Evolutionary conservation across 2,329 filamentous ascomycete species (phyloP), one percentile per base, ranked within the genome.

Genomic region (Sclerotinia subarctica): DNA sequence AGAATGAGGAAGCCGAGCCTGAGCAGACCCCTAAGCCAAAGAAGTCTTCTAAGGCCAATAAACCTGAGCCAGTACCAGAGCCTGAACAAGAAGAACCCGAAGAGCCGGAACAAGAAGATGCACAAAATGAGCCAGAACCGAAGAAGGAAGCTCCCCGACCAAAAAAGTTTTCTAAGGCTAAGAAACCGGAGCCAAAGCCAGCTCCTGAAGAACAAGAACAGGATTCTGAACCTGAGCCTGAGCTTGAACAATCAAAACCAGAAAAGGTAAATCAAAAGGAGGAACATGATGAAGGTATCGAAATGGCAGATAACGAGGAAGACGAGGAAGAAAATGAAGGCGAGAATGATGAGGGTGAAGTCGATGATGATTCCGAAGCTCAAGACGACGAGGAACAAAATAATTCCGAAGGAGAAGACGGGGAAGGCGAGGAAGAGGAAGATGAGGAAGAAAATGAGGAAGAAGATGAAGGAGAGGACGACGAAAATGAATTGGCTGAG

Each of bases 1-100:
- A 85, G 65, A 86, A 87, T 75, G 83, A 86, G 5, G 83, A 85
- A 52, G 83, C 89, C 75, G 83, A 86, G 62, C 49, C 49, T 10
- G 29, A 62, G n/a, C 59, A 26, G 51, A 38, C n/a, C 26, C 15
- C 58, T 19, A 49, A 51, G 19, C 29, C 32, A 3, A 62, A 62
- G 21, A 62, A 62, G n/a, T 62, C 38, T 11, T 62, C 59, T n/a
- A 62, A 62, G n/a, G 5, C n/a, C 17, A 51, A 38, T 5, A 62
- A 62, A 1, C 32, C 59, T 7, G 59, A 60, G 58, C 26, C 58
- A 17, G 35, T 26, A 4, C 35, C n/a, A 10, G 52, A 66, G 21
- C 26, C 44, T 11, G 56, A 54, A 38, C 24, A 51, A 21, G 53
- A 67, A 4, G 44, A 64, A 49, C 58, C 17, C 10, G 60, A 64